These are phyloP conservation scores for Symbiodinium natans DNA, from an alignment of 73 alveolate genomes.

Conservation along the genomic window DNA sequence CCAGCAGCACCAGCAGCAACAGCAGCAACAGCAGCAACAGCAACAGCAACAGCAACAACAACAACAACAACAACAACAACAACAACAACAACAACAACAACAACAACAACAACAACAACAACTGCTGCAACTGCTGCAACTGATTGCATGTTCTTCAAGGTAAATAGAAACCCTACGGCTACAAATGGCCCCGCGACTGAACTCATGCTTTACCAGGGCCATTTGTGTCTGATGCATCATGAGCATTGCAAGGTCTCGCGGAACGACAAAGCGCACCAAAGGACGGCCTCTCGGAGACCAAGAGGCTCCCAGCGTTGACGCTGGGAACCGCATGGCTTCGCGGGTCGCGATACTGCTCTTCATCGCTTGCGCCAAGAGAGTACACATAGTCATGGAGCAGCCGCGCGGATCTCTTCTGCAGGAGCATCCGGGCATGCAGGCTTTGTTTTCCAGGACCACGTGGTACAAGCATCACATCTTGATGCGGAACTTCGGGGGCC, in stretches of 20 bases:
- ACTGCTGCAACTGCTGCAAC: no score
- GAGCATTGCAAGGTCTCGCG: neutral
- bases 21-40: no score
- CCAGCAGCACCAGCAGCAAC: no score
- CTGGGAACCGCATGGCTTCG: constrained; percentile 19
- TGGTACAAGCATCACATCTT: neutral
- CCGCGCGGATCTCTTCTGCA: constrained; percentile 15
- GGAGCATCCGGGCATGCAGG: neutral
- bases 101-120: no score
- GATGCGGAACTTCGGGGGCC: constrained; percentile 11
- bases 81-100: no score
- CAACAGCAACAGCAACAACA: no score
- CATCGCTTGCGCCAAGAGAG: neutral
- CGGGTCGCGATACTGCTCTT: neutral
- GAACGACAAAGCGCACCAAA: neutral
- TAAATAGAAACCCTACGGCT: no score
- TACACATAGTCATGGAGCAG: neutral
- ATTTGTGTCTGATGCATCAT: neutral
- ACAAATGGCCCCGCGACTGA: no score
- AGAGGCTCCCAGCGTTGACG: neutral
- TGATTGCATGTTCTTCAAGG: no score
- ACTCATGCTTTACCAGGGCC: no score
- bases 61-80: no score
- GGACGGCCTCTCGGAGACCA: neutral
- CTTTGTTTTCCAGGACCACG: neutral